A percentile compares a stretch with the other conserved stretches of the same genome.
Evolutionary conservation across 208 protist genomes (phyloP).

Genomic region (Zelonia costaricensis): DNA sequence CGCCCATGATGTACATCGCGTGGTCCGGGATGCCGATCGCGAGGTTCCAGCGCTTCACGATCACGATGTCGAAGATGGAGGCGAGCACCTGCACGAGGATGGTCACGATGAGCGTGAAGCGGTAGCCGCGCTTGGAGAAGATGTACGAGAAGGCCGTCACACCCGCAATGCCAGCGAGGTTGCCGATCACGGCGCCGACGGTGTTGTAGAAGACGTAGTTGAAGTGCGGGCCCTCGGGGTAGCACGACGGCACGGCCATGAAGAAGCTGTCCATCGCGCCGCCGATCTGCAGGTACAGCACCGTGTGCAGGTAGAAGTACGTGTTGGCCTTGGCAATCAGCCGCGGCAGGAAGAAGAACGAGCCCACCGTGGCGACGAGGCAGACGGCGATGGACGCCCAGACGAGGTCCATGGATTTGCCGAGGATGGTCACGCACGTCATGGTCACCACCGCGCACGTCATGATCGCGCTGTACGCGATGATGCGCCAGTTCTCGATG

Average conservation of each 20-base stretch:
- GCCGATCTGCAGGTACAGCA: conserved; percentile 47
- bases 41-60: conserved; percentile 54
- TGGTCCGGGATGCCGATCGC: conserved; percentile 47
- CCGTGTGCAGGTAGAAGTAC: conserved; percentile 44
- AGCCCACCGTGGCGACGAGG: conserved; percentile 3
- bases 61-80: conserved; percentile 58
- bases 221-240: conserved; percentile 43
- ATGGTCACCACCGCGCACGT: conserved; percentile 26
- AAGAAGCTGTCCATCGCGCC: conserved; percentile 53
- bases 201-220: conserved; percentile 51
- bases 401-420: conserved; percentile 15
- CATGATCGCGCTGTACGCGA: conserved; percentile 29
- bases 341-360: conserved; percentile 37
- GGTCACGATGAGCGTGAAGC: conserved; percentile 44
- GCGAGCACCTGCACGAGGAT: conserved; percentile 32
- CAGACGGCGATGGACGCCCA: conserved; percentile 13
- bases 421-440: conserved; percentile 24
- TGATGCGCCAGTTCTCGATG: conserved; percentile 20
- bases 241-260: conserved; percentile 25
- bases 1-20: conserved; percentile 62
- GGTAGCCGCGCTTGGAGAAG: conserved; percentile 53
- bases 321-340: conserved; percentile 51
- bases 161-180: conserved; percentile 36
- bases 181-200: conserved; percentile 36
- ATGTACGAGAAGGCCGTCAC: conserved; percentile 52